phyloP scores from a whole-genome alignment of 306 rosid species.

The Glycine latifolia region DNA sequence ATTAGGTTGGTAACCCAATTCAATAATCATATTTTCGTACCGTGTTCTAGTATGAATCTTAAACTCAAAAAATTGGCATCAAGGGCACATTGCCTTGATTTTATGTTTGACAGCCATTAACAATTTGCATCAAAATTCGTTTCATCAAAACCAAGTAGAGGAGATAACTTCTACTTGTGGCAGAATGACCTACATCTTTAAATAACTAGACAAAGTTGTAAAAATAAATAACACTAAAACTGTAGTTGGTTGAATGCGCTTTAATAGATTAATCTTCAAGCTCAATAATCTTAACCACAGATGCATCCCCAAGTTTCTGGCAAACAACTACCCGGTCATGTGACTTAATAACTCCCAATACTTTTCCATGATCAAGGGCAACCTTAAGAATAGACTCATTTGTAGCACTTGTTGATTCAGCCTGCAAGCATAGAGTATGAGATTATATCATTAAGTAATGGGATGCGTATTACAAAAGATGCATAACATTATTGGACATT shows the following conservation, averaged over 20 bases:
- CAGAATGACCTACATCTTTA: conserved; percentile 44
- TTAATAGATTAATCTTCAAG: conserved; percentile 71
- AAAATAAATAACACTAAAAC: conserved; percentile 28
- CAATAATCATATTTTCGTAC: conserved; percentile 34
- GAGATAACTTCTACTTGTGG: conserved; percentile 45
- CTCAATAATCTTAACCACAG: conserved; percentile 97
- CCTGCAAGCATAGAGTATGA: conserved; percentile 57
- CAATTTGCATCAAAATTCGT: conserved; percentile 36
- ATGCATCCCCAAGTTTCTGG: conserved; percentile 98
- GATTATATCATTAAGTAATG: not conserved
- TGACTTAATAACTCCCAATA: conserved; percentile 79
- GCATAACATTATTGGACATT: conserved; percentile 14
- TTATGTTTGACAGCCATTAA: conserved; percentile 40
- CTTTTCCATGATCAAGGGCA: conserved; percentile 95
- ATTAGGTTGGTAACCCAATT: conserved; percentile 31
- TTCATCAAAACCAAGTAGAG: conserved; percentile 53
- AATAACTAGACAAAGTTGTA: conserved; percentile 41
- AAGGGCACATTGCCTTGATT: conserved; percentile 46
- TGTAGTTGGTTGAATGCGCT: conserved; percentile 33
- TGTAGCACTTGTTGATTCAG: conserved; percentile 88
- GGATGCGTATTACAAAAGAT: conserved; percentile 6
- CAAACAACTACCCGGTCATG: conserved; percentile 96
- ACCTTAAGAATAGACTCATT: conserved; percentile 96
- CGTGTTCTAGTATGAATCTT: conserved; percentile 29
- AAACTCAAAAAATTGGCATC: conserved; percentile 42